phyloP scores from a whole-genome alignment of 805 yeast genomes.

The Vanderwaltozyma tropicalis region DNA sequence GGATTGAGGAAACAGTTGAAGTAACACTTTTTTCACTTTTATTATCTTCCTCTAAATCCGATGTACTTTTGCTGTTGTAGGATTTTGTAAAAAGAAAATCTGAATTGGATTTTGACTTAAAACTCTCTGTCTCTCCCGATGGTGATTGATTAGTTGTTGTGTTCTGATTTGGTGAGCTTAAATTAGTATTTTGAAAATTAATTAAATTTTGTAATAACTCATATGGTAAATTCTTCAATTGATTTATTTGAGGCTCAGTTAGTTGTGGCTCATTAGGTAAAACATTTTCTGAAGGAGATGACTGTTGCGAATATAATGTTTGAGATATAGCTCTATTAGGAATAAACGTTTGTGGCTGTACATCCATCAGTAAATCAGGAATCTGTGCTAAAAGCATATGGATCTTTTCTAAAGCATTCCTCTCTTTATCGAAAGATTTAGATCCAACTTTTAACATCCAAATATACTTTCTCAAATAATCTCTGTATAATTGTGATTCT shows the following conservation, averaged over 20 bases:
- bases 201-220: conserved; percentile 1
- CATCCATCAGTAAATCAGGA: conserved; percentile 46
- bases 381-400: conserved; percentile 65
- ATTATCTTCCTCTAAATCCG: too few relatives aligned
- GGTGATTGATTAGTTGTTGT: not conserved
- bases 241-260: conserved; percentile 1
- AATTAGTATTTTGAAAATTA: not conserved
- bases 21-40: not conserved
- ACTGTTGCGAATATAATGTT: conserved; percentile 15
- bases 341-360: conserved; percentile 3
- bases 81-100: too few relatives aligned
- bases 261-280: not conserved
- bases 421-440: conserved; percentile 67
- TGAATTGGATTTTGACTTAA: not conserved
- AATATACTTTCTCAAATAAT: conserved; percentile 63
- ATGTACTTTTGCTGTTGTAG: too few relatives aligned
- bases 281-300: not conserved
- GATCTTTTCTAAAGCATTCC: conserved; percentile 60
- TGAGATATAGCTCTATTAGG: conserved; percentile 9
- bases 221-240: conserved; percentile 11
- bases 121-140: not conserved
- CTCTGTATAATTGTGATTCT: conserved; percentile 55
- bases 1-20: not conserved
- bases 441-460: conserved; percentile 67
- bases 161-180: not conserved